Percentiles rank a stretch among this genome's conserved stretches.
These are phyloP conservation scores for Polytrichum commune DNA, from an alignment of 225 moss, liverwort and hornwort genomes.

Conservation along the genomic window DNA sequence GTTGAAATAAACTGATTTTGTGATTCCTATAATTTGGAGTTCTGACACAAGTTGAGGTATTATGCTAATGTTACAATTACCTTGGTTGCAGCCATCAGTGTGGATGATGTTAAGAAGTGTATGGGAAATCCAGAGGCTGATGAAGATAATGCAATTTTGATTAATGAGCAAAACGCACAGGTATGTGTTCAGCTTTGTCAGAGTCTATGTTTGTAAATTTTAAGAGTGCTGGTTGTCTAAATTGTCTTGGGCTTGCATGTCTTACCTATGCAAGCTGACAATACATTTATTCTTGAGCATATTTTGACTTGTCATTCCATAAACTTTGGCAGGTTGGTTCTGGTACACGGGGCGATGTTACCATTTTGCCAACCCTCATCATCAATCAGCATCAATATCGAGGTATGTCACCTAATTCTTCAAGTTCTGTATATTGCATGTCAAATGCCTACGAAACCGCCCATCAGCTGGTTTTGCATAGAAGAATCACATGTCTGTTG, in stretches of 20 bases:
- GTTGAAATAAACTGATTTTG: neutral
- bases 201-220: neutral
- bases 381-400: conserved; percentile 77
- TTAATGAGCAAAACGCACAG: conserved; percentile 74
- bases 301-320: neutral
- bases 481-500: too few species aligned
- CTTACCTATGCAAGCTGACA: neutral
- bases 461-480: too few species aligned
- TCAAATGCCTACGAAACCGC: too few species aligned
- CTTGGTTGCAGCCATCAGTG: conserved; percentile 21
- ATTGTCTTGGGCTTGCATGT: neutral
- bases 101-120: conserved; percentile 49
- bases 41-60: neutral
- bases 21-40: neutral
- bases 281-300: neutral
- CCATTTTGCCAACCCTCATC: conserved; percentile 77
- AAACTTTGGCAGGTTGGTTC: conserved; percentile 46
- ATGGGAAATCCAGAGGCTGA: conserved; percentile 67
- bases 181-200: conserved; percentile 1
- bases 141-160: conserved; percentile 57
- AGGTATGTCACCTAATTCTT: conserved; percentile 24
- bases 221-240: neutral
- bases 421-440: too few species aligned
- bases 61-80: neutral
- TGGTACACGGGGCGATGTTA: conserved; percentile 71